Evolutionary conservation across 2,329 filamentous ascomycete species (phyloP), one percentile per base, ranked within the genome.

Genomic region (Neonectria punicea): DNA sequence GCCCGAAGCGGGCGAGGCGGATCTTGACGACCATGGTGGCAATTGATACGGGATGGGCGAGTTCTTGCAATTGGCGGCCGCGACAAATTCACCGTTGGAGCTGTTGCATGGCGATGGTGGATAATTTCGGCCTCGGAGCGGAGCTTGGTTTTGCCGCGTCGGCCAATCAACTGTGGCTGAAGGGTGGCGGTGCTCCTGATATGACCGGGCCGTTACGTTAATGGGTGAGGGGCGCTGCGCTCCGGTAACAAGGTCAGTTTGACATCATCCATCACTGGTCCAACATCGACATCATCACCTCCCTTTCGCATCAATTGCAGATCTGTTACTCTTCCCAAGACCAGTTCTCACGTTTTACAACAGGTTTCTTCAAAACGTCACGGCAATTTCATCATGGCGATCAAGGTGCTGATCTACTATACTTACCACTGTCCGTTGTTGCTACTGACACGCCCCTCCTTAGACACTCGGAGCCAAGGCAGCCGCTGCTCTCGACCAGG

Each of bases 1-100:
- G 93, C 78, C 94, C 94, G 80, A 98, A 97, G 80, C 96, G 94
- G 74, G 96, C 93, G 73, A 99, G 90, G 65, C 96, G 92, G 80
- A 99, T 96, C 80, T 92, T 92, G 76, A 99, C 87, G 67, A 98
- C 95, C 96, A 99, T 97, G 73, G 47, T 59, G 62, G 66, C 47
- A 59, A 69, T 70, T 54, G 63, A 41, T 43, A 47, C 44, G 47
- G 22, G 34, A 30, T 49, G 28, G 44, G 34, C 44, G 55, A 28
- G 25, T 30, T 49, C 20, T 43, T 51, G 62, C 39, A 63, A 53
- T 72, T 68, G 61, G 66, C 63, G 58, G 65, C 59, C 54, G 64
- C 67, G 58, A 61, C 30, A 58, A 57, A 14, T 18, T 63, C 49
- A 28, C 28, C 46, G n/a, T 47, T 18, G 43, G 56, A 58, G 58